Evolutionary conservation across 2,329 filamentous ascomycete genomes (phyloP), one percentile per base, ranked within the genome.

Genomic region (Exophiala bonariae): DNA sequence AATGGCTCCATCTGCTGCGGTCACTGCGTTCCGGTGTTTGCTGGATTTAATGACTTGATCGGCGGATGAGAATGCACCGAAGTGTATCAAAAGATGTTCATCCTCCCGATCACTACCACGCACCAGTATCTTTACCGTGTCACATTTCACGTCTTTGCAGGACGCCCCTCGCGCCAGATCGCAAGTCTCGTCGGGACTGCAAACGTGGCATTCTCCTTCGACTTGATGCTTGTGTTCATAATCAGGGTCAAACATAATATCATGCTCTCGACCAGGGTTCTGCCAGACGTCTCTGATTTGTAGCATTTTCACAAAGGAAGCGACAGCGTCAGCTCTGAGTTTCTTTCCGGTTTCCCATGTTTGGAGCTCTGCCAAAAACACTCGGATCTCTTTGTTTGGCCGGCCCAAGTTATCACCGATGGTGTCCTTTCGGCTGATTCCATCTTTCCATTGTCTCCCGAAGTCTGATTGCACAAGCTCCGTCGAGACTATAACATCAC

Each of bases 21-120:
- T 61, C 11, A 71, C 57, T 0, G 14, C 11, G 37, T 74, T 70
- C 10, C 70, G 61, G 13, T 64, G 50, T 13, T 57, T 39, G 1
- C 63, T 65, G 13, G 64, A 65, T 32, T 68, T 71, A 46, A 75
- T 67, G 1, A 74, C 66, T 1, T 59, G 61, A 38, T 73, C 64
- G 8, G 63, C 67, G 1, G 67, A 72, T 5, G 62, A 70, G 3
- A 74, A 60, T 0, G 53, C 41, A 0, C 71, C 70, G 22, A 72
- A 57, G 37, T 69, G 65, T 6, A 26, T 26, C 6, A 6, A 11
- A 6, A 11, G 23, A 26, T 6, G 23, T 11, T 26, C 6, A 8
- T 28, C 31, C 8, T 40, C 45, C 40, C 32, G 38, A 9, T 6
- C 14, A 23, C 44, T 39, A 7, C 16, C 6, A 6, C 23, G 23